Conservation (phyloP, 176 grass and related monocot genomes). For the Elaeis guineensis region DNA sequence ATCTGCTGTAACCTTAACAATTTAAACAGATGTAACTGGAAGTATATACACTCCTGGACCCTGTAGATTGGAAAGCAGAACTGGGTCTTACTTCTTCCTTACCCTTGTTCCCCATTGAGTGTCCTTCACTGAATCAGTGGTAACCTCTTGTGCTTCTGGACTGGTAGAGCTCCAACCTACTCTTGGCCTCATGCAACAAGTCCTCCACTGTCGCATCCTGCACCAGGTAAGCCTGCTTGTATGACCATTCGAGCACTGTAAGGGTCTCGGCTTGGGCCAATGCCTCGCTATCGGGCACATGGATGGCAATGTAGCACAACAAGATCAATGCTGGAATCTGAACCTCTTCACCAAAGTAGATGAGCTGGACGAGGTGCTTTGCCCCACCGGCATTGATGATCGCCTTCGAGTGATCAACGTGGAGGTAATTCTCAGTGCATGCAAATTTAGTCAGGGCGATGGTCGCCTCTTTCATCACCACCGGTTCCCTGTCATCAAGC, state of each 20-base stretch:
- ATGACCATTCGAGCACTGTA: constrained; percentile 81
- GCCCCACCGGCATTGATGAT: constrained; percentile 68
- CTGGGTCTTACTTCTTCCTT: constrained; percentile 18
- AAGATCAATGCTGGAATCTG: constrained; percentile 72
- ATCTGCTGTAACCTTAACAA: constrained; percentile 23
- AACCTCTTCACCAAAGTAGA: constrained; percentile 75
- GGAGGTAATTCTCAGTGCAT: constrained; percentile 69
- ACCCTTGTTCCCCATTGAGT: constrained; percentile 12
- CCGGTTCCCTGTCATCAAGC: constrained; percentile 76
- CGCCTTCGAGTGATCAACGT: constrained; percentile 76
- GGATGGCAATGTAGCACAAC: constrained; percentile 64
- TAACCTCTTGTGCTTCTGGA: constrained; percentile 73
- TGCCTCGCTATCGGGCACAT: constrained; percentile 88
- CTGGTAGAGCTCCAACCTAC: constrained; percentile 85
- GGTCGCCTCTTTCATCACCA: constrained; percentile 58
- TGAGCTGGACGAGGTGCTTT: constrained; percentile 89
- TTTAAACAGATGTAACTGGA: constrained; percentile 26
- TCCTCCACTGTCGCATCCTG: constrained; percentile 58
- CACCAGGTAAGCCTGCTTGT: constrained; percentile 76
- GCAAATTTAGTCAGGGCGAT: constrained; percentile 69
- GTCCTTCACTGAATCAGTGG: constrained; percentile 37
- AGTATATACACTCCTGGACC: constrained; percentile 38
- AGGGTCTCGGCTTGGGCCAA: constrained; percentile 84
- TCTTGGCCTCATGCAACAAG: constrained; percentile 81
- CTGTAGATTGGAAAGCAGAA: constrained; percentile 35